Evolutionary conservation across 192 early-diverging fungal genomes (phyloP), one percentile per base, ranked within the genome.

Genomic region (Umbelopsis vinacea): DNA sequence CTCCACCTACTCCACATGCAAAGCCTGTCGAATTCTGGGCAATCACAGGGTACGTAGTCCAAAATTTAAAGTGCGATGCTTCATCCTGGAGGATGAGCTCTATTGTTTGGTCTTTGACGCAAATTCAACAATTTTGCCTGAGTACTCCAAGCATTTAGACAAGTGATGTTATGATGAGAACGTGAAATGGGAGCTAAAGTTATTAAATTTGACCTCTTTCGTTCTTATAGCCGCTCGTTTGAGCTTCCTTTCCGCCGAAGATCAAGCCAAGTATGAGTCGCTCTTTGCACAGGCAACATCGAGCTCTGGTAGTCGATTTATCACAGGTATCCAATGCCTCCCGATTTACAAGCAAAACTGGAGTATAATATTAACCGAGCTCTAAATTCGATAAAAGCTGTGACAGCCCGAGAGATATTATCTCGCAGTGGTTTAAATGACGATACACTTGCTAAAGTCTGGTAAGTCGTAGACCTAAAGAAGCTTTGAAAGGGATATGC

Each of bases 231-330:
- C 67, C 22, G 40, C 80, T 53, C 72, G 76, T 4, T 67, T 83
- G 23, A 75, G 57, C 46, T 83, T 81, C 47, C 79, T 83, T 23
- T 75, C 74, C 37, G 46, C 74, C 15, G 40, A 70, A 37, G 82
- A 83, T 63, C 82, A 83, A 47, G 33, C 67, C 4, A 81, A 74
- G 52, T 83, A 78, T 54, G 82, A 83, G 52, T 33, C 77, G n/a
- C 63, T 81, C 0, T 83, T 78, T 73, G 24, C 35, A 26, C 48
- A 68, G 29, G 21, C 48, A 29, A 37, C 63, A 22, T 72, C 60
- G 26, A n/a, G 71, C 4, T 71, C 46, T 21, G 76, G 79, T 15
- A 52, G 71, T 23, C 73, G 70, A 57, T 66, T 37, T 66, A 21
- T 68, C 40, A 68, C 75, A 63, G 67, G 69, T 69, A 60, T 22